Conservation (phyloP, 2,329 filamentous ascomycete genomes). For the Scedosporium dehoogii region DNA sequence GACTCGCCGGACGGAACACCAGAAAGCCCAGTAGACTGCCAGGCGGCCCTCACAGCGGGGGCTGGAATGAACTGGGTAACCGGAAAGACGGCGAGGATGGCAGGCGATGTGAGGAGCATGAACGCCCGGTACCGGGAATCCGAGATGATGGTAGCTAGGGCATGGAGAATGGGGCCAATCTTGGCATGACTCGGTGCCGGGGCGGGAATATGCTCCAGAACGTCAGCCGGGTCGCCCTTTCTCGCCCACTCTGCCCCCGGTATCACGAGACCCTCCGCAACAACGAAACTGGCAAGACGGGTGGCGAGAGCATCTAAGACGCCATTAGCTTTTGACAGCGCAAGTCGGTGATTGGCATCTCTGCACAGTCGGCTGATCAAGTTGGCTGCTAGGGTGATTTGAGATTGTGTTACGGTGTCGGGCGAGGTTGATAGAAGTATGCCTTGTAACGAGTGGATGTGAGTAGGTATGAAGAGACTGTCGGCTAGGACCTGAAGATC, state of each 20-base stretch:
- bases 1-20: constrained; percentile 11
- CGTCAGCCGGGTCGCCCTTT: constrained; percentile 27
- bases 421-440: constrained; percentile 53
- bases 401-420: constrained; percentile 44
- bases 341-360: constrained; percentile 58
- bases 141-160: constrained; percentile 65
- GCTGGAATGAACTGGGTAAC: constrained; percentile 31
- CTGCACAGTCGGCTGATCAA: constrained; percentile 52
- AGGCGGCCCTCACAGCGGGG: background rate
- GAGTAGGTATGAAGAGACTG: constrained; percentile 50
- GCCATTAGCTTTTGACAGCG: constrained; percentile 56
- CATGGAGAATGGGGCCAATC: constrained; percentile 63
- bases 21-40: background rate
- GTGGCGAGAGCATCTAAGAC: constrained; percentile 70
- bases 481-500: constrained; percentile 42
- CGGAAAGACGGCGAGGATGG: constrained; percentile 60
- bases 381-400: constrained; percentile 49
- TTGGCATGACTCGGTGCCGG: constrained; percentile 49
- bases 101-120: constrained; percentile 58
- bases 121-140: constrained; percentile 71
- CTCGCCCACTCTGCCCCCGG: constrained; percentile 48
- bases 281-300: constrained; percentile 61
- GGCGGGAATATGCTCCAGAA: constrained; percentile 48
- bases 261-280: constrained; percentile 58
- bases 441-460: constrained; percentile 51